A percentile compares a stretch with the other conserved stretches of the same genome.
phyloP scores from a whole-genome alignment of 495 filamentous ascomycete genomes.

The Talaromyces thailandensis region DNA sequence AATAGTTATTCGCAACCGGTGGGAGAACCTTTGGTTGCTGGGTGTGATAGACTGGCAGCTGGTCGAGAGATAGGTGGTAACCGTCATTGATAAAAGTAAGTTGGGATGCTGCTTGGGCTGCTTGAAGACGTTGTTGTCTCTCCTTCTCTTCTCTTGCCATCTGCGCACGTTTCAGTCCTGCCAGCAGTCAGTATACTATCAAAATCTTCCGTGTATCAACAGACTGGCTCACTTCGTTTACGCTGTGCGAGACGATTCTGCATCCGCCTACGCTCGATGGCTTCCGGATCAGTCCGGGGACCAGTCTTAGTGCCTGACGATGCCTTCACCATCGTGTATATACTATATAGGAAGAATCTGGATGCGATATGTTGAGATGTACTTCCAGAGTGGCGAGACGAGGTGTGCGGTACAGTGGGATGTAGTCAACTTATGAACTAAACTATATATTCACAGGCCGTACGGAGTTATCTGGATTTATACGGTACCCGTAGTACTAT shows the following conservation, averaged over 20 bases:
- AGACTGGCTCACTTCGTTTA: conserved; percentile 1
- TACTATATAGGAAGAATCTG: background rate
- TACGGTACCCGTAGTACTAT: background rate
- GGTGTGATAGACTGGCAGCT: background rate
- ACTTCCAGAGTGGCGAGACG: background rate
- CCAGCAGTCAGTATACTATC: background rate
- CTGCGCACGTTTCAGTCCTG: conserved; percentile 5
- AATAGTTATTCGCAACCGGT: background rate
- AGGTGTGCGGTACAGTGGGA: background rate
- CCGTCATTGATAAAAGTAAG: conserved; percentile 5
- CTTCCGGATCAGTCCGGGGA: conserved; percentile 6
- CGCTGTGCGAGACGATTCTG: conserved; percentile 7
- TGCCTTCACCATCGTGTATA: conserved; percentile 1
- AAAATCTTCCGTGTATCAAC: background rate
- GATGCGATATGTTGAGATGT: background rate
- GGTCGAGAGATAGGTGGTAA: background rate
- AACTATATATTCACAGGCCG: background rate
- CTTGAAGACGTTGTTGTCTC: conserved; percentile 5
- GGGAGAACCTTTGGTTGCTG: background rate
- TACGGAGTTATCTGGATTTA: background rate
- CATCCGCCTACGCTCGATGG: conserved; percentile 6
- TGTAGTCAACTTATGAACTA: background rate
- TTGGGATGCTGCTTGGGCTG: conserved; percentile 6
- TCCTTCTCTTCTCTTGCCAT: conserved; percentile 7
- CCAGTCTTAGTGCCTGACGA: conserved; percentile 6